Evolutionary conservation across 148 eudicot genomes (phyloP).

Genomic region (Talinum fruticosum): DNA sequence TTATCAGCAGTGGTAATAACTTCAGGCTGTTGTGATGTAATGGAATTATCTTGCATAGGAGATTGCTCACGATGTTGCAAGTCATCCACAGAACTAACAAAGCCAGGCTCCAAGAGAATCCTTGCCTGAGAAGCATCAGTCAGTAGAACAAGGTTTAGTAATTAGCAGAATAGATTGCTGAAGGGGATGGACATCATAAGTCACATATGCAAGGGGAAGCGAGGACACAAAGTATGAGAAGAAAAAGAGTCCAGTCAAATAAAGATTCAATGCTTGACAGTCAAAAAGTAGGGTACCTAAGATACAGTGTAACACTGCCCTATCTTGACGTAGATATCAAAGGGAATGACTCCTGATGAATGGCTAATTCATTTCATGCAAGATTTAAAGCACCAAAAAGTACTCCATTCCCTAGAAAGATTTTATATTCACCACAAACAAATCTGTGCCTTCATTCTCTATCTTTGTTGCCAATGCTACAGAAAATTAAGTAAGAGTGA

Average conservation of each 20-base stretch:
- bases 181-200: neutral
- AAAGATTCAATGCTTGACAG: neutral
- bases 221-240: neutral
- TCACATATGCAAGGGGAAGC: neutral
- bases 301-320: too few relatives aligned
- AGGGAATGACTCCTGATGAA: too few relatives aligned
- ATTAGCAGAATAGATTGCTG: neutral
- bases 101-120: constrained; percentile 69
- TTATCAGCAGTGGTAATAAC: constrained; percentile 19
- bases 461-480: too few relatives aligned
- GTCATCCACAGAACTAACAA: constrained; percentile 38
- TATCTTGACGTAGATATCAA: too few relatives aligned
- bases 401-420: too few relatives aligned
- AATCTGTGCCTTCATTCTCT: too few relatives aligned
- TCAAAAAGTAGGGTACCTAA: neutral
- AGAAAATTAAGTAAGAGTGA: too few relatives aligned
- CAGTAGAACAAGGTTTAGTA: neutral
- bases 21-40: constrained; percentile 29
- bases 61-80: constrained; percentile 31
- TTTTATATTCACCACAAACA: too few relatives aligned
- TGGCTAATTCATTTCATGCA: too few relatives aligned
- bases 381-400: too few relatives aligned
- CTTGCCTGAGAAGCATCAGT: constrained; percentile 64
- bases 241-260: neutral
- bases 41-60: constrained; percentile 27